phyloP scores from a whole-genome alignment of 805 yeast species.

The Pichia occidentalis region DNA sequence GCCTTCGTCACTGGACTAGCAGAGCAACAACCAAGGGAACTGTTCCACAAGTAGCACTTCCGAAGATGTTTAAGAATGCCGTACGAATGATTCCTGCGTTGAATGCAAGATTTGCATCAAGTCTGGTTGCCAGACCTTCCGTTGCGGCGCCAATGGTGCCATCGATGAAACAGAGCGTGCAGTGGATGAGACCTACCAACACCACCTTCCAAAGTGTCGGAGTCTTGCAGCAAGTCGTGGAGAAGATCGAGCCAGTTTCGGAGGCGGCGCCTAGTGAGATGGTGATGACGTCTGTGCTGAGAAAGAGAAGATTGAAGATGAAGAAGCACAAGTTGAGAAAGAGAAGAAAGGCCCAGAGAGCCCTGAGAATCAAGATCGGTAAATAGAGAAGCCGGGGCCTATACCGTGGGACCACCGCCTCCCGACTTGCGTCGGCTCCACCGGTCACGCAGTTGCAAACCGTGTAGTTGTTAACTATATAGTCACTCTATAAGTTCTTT shows the following conservation, averaged over 20 bases:
- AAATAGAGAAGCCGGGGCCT: conserved; percentile 20
- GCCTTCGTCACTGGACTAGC: no score
- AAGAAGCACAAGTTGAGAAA: conserved; percentile 95
- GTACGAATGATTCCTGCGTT: conserved; percentile 7
- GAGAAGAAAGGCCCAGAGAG: conserved; percentile 91
- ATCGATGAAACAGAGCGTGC: conserved; percentile 4
- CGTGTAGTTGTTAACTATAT: background rate
- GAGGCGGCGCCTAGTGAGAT: conserved; percentile 20
- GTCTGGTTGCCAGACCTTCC: conserved; percentile 4
- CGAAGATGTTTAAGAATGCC: conserved; percentile 6
- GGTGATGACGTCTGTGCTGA: conserved; percentile 60
- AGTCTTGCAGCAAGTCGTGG: conserved; percentile 2
- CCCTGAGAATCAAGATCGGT: conserved; percentile 66
- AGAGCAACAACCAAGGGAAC: no score
- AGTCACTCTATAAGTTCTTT: conserved; percentile 1
- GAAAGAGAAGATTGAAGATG: conserved; percentile 91
- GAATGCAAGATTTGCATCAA: conserved; percentile 14
- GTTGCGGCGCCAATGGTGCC: background rate
- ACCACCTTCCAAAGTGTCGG: background rate
- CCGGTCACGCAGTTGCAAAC: no score
- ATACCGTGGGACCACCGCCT: no score
- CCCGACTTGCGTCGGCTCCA: no score
- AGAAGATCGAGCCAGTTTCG: background rate
- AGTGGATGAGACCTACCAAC: conserved; percentile 3
- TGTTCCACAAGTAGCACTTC: background rate